phyloP scores from a whole-genome alignment of 805 yeast species.

The Kodamaea lidongshanica region DNA sequence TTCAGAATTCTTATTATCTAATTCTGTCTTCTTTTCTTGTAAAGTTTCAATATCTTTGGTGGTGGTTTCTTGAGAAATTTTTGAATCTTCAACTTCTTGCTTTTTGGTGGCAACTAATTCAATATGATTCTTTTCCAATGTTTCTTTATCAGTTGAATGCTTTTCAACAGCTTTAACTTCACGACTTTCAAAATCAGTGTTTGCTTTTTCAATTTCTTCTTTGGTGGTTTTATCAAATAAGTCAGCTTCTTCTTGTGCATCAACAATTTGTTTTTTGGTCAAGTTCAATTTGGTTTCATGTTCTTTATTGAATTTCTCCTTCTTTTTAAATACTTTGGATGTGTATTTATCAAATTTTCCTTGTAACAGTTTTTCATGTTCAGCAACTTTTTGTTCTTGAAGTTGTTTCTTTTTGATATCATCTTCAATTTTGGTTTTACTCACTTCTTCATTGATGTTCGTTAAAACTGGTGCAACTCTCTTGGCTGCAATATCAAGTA shows the following conservation, averaged over 20 bases:
- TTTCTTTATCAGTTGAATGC: conserved; percentile 41
- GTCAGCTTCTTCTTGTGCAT: conserved; percentile 28
- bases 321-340: conserved; percentile 33
- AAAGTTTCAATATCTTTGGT: conserved; percentile 41
- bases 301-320: conserved; percentile 36
- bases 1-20: conserved; percentile 34
- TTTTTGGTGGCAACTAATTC: conserved; percentile 40
- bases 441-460: conserved; percentile 45
- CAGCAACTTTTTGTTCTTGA: conserved; percentile 29
- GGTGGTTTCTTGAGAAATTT: conserved; percentile 36
- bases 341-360: conserved; percentile 32
- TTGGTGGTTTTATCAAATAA: conserved; percentile 37
- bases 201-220: conserved; percentile 40
- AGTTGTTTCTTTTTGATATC: conserved; percentile 34
- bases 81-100: conserved; percentile 38
- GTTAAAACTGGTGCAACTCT: conserved; percentile 51
- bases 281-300: conserved; percentile 27
- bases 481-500: conserved; percentile 48
- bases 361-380: conserved; percentile 31
- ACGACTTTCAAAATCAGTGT: conserved; percentile 38
- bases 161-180: conserved; percentile 42
- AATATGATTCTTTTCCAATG: conserved; percentile 37
- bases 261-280: conserved; percentile 16
- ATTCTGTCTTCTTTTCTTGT: conserved; percentile 37
- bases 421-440: conserved; percentile 38